Conservation (phyloP, 192 early-diverging fungal species). For the Rhizophagus sp. region DNA sequence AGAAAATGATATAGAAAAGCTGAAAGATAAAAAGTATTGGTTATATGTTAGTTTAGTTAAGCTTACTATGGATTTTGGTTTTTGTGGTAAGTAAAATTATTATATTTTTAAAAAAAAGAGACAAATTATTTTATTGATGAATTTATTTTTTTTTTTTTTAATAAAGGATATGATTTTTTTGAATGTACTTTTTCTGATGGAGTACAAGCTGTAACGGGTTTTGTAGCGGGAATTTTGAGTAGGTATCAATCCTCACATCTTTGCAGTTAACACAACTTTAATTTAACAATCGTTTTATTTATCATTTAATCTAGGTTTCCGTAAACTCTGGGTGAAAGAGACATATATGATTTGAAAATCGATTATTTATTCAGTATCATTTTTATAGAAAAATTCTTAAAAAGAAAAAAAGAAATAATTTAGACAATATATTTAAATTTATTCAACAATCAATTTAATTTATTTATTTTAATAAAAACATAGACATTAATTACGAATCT, state of each 20-base stretch:
- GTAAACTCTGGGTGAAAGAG: constrained; percentile 22
- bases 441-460: too few species aligned
- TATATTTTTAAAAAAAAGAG: background rate
- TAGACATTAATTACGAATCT: too few species aligned
- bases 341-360: too few species aligned
- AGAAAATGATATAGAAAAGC: constrained; percentile 34
- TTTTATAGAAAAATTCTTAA: too few species aligned
- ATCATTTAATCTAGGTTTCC: constrained; percentile 11
- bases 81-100: constrained; percentile 60
- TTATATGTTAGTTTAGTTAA: constrained; percentile 63
- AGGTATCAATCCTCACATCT: background rate
- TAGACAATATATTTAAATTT: too few species aligned
- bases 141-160: constrained; percentile 22
- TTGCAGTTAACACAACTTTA: background rate
- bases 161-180: constrained; percentile 56
- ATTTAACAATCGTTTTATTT: background rate
- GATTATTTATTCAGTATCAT: too few species aligned
- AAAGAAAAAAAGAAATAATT: too few species aligned
- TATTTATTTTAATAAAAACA: too few species aligned
- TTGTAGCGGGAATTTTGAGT: constrained; percentile 45
- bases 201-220: constrained; percentile 53
- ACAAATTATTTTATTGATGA: background rate
- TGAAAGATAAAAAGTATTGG: constrained; percentile 54
- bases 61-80: constrained; percentile 67
- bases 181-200: constrained; percentile 49